Evolutionary conservation across 257 asterid genomes (phyloP), one percentile per base, ranked within the genome.

Genomic region (Nicotiana tabacum): DNA sequence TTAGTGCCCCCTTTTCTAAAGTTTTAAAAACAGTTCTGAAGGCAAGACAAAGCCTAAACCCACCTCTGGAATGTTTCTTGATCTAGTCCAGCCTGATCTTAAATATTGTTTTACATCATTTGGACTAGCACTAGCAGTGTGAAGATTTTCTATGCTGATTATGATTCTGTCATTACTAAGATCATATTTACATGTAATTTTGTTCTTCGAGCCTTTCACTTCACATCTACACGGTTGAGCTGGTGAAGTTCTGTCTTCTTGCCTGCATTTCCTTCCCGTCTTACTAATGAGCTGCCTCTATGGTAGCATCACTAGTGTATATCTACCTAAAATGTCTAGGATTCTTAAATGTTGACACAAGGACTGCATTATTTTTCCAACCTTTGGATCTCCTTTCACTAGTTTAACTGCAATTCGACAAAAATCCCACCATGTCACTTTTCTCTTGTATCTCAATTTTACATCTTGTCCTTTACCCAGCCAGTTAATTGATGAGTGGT

Each of bases 401-500:
- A 43, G 78, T 43, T 43, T 11, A 70, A 70, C 21, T 43, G 37
- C 21, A 70, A 43, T 70, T 51, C 33, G 46, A 39, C 24, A 37
- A 70, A 70, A 70, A 43, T 70, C 35, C 21, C 58, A 21, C 78
- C 7, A 37, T 4, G 17, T 21, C 58, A 70, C 35, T 43, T 70
- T 70, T 43, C 58, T 70, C 48, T 43, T 21, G 21, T 21, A 56
- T 62, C 67, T 70, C 58, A 70, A 70, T 39, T 70, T 11, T 70
- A 70, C 58, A 43, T 70, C 78, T 70, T 70, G 12, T 43, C 30
- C 58, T 70, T 70, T 70, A 70, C 78, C 78, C 58, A 11, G 58
- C 35, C 6, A 10, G 43, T 43, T 70, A 39, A 70, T 70, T 16
- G 2, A 66, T 32, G 6, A 70, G 37, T 21, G 6, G 35, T 69